A percentile compares a stretch with the other conserved stretches of the same genome.
Conservation (phyloP, 2,329 filamentous ascomycete genomes). For the Parasarocladium wereldwijsianum region DNA sequence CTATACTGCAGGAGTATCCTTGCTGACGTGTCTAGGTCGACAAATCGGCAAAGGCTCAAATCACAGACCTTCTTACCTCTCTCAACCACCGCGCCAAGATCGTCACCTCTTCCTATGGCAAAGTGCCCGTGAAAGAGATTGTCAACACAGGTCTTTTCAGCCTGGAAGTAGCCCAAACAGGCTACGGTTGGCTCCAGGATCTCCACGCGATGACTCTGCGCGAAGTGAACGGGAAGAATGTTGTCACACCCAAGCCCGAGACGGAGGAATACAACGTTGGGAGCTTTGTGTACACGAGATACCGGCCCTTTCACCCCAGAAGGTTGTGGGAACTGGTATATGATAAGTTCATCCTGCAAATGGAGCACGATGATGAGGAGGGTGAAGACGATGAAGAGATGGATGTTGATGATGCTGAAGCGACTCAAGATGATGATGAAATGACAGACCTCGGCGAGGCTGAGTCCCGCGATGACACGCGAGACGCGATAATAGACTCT, state of each 20-base stretch:
- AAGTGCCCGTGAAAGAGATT: conserved; percentile 46
- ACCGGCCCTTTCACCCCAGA: conserved; percentile 36
- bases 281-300: conserved; percentile 53
- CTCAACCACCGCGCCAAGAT: conserved; percentile 55
- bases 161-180: conserved; percentile 46
- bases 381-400: conserved; percentile 17
- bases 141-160: conserved; percentile 52
- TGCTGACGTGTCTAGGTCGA: conserved; percentile 15
- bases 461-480: conserved; percentile 1
- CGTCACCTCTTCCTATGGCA: conserved; percentile 42
- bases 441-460: conserved; percentile 6
- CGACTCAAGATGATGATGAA: conserved; percentile 8
- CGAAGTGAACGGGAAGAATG: conserved; percentile 34
- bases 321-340: conserved; percentile 29
- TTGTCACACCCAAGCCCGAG: conserved; percentile 51
- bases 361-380: conserved; percentile 23
- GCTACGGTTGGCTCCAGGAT: conserved; percentile 56
- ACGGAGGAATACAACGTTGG: conserved; percentile 60
- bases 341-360: conserved; percentile 35
- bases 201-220: conserved; percentile 52
- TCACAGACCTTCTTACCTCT: conserved; percentile 38
- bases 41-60: conserved; percentile 25
- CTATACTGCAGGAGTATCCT: background rate
- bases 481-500: conserved; percentile 6
- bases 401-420: conserved; percentile 16